Percentiles rank a stretch among this genome's conserved stretches.
Evolutionary conservation across 345 rosid genomes (phyloP).

Genomic region (Carallia pectinifolia): DNA sequence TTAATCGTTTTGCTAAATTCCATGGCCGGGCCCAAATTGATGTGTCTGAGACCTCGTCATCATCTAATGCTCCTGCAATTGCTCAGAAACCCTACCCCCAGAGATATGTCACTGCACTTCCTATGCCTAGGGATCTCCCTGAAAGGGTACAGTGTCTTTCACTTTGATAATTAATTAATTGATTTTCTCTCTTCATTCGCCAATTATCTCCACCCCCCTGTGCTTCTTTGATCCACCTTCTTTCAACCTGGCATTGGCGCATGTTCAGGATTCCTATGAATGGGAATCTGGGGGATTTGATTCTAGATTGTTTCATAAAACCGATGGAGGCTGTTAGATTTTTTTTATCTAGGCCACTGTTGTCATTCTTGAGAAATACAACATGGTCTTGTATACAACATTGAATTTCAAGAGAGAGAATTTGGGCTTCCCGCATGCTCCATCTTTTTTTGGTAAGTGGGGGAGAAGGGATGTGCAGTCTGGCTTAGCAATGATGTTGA

Average conservation of each 20-base stretch:
- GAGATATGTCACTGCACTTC: conserved; percentile 80
- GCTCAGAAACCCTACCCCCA: conserved; percentile 55
- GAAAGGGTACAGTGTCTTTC: conserved; percentile 90
- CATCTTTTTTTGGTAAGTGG: conserved; percentile 24
- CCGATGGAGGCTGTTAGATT: conserved; percentile 37
- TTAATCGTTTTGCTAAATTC: conserved; percentile 91
- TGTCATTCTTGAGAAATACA: conserved; percentile 39
- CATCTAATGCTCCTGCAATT: conserved; percentile 38
- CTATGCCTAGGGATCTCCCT: conserved; percentile 84
- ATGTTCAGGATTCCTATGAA: conserved; percentile 28
- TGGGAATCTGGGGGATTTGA: conserved; percentile 31
- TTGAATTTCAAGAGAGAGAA: conserved; percentile 38
- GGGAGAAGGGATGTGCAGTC: conserved; percentile 24
- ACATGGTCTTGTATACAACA: conserved; percentile 32
- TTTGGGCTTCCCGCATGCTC: conserved; percentile 24
- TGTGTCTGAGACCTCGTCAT: conserved; percentile 43
- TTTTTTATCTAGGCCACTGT: conserved; percentile 39
- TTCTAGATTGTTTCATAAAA: conserved; percentile 30
- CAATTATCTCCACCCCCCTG: conserved; percentile 26
- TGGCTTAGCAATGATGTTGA: conserved; percentile 25
- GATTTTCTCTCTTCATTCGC: conserved; percentile 27
- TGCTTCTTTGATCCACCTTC: conserved; percentile 17
- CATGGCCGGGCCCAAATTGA: conserved; percentile 63
- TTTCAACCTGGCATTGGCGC: conserved; percentile 23
- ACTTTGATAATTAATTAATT: conserved; percentile 61